Percentiles rank a stretch among this genome's conserved stretches.
These are phyloP conservation scores for Hemerocallis citrina DNA, from an alignment of 106 monocot species.

Conservation along the genomic window DNA sequence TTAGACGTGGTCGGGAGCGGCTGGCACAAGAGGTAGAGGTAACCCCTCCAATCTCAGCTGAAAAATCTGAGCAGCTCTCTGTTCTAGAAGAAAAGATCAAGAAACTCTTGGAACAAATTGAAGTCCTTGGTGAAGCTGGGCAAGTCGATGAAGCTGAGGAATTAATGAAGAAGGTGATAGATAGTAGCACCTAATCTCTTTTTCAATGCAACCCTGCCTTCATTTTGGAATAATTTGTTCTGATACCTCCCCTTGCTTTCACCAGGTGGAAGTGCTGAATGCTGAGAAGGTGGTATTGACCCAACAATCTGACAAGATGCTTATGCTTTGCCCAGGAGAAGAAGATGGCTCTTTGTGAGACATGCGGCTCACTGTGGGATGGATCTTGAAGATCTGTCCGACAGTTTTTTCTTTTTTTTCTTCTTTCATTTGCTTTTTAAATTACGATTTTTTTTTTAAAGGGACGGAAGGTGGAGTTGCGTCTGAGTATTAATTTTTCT, in stretches of 20 bases:
- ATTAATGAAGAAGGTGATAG: conserved; percentile 82
- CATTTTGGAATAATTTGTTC: too few species aligned
- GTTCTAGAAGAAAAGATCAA: conserved; percentile 88
- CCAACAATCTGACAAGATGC: conserved; percentile 54
- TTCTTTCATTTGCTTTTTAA: too few species aligned
- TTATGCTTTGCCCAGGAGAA: conserved; percentile 88
- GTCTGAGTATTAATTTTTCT: too few species aligned
- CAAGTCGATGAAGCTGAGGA: conserved; percentile 99
- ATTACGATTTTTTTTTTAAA: too few species aligned
- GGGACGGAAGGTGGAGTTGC: too few species aligned
- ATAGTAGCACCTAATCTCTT: background rate
- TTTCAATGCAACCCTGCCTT: background rate
- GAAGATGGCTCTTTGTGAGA: conserved; percentile 99
- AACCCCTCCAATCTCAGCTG: conserved; percentile 32
- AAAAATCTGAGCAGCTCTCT: conserved; percentile 72
- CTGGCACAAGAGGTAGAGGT: conserved; percentile 71
- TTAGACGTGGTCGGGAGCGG: conserved; percentile 84
- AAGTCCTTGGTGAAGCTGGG: conserved; percentile 91
- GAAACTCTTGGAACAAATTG: conserved; percentile 84
- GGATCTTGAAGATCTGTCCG: too few species aligned
- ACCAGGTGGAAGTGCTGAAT: conserved; percentile 91
- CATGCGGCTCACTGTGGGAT: conserved; percentile 90
- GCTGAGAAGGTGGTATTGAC: conserved; percentile 66
- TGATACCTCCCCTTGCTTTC: too few species aligned
- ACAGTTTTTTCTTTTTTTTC: too few species aligned